Evolutionary conservation across 805 yeast species (phyloP), one percentile per base, ranked within the genome.

Genomic region (Candida corydali): DNA sequence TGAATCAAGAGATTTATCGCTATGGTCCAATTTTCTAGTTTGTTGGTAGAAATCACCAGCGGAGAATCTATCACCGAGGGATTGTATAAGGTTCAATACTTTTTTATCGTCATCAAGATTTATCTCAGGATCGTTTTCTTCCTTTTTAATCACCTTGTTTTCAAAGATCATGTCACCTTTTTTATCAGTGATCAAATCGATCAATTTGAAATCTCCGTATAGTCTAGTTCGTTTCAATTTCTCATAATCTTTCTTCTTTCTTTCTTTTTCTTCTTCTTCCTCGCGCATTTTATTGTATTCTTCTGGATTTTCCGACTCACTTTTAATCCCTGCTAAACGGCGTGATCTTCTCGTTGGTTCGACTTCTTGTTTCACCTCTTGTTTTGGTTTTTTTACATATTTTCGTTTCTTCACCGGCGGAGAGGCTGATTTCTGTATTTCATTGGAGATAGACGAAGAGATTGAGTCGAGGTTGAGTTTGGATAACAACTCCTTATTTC

Each of bases 341-440:
- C 87, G 69, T 0, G 96, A 87, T 42, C 88, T 71, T 53, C 96
- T 69, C 1, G 80, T 67, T 0, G 95, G 94, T 11, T 67, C 51
- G 39, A 23, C 56, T 15, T 19, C 19, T 12, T 12, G 6, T 26
- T 34, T 16, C 9, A 9, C 8, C 10, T 9, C 51, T 7, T 10
- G 9, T 35, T 50, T 57, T 26, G 49, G 53, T 10, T 44, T 49
- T 50, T 49, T 26, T n/a, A n/a, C n/a, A 11, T 47, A 47, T 45
- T 51, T 24, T 48, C 52, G 16, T 25, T 39, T 52, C 59, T 47
- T 55, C n/a, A 19, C 33, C 9, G 46, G 41, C n/a, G 46, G 41
- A n/a, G 59, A 44, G 39, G 4, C 15, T 3, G 30, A 26, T 26
- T 33, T 33, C 17, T 32, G 17, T 11, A 71, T 55, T 36, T 76